Evolutionary conservation across 2,329 filamentous ascomycete genomes (phyloP).

Genomic region (Rugonectria rugulosa): DNA sequence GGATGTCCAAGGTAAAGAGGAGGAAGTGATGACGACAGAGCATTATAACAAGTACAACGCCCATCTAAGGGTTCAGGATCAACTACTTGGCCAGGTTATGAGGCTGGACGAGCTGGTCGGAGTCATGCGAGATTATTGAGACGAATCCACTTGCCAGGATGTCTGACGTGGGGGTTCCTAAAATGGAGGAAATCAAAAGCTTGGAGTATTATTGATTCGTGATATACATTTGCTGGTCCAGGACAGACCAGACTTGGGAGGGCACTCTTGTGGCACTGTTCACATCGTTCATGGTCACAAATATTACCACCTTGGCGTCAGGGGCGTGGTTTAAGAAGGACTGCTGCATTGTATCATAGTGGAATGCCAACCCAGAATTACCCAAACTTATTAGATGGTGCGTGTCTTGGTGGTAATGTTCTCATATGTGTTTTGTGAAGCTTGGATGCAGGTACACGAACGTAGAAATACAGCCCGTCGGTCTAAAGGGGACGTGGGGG

Average conservation of each 20-base stretch:
- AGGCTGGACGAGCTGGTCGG: conserved; percentile 86
- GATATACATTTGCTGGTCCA: background rate
- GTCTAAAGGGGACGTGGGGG: too few species aligned
- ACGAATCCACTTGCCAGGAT: too few species aligned
- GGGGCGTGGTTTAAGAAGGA: background rate
- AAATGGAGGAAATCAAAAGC: background rate
- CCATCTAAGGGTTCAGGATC: conserved; percentile 71
- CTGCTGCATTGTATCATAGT: background rate
- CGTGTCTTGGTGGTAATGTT: too few species aligned
- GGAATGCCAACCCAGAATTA: background rate
- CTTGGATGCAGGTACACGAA: too few species aligned
- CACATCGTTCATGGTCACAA: background rate
- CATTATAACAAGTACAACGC: conserved; percentile 71
- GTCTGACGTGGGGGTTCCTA: too few species aligned
- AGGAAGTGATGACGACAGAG: conserved; percentile 77
- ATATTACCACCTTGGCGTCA: background rate
- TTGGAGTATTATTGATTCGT: background rate
- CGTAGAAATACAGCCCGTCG: too few species aligned
- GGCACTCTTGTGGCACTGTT: background rate
- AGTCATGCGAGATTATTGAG: conserved; percentile 79
- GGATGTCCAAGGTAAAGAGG: conserved; percentile 85
- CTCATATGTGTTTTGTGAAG: too few species aligned
- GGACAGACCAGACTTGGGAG: background rate
- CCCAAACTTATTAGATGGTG: too few species aligned
- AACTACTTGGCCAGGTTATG: conserved; percentile 79